These are phyloP conservation scores for Cadophora luteo-olivacea DNA, from an alignment of 2,329 filamentous ascomycete species.

Conservation along the genomic window DNA sequence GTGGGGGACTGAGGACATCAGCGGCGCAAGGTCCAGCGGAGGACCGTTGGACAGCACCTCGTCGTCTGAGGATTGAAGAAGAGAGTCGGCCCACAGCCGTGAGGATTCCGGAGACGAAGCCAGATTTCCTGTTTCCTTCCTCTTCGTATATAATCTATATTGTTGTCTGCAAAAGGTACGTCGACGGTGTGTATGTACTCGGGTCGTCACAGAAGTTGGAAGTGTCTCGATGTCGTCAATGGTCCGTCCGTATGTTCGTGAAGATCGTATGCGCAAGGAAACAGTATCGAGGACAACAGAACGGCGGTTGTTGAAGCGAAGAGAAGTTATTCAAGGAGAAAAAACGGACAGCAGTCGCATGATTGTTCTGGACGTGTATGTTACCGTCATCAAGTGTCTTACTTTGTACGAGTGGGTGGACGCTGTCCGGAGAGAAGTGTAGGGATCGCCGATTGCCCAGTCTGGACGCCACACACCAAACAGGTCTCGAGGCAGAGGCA, in stretches of 20 bases:
- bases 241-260: neutral
- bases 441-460: slow-evolving; percentile 16
- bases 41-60: slow-evolving; percentile 27
- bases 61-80: slow-evolving; percentile 14
- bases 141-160: neutral
- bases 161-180: neutral
- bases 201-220: neutral
- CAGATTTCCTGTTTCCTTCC: slow-evolving; percentile 5
- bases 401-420: slow-evolving; percentile 15
- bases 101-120: slow-evolving; percentile 19
- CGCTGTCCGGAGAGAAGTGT: neutral
- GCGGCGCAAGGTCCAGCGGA: slow-evolving; percentile 29
- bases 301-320: slow-evolving; percentile 1
- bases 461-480: slow-evolving; percentile 16
- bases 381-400: slow-evolving; percentile 19
- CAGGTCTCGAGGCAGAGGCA: slow-evolving; percentile 11
- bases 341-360: neutral
- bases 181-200: neutral
- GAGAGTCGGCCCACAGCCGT: slow-evolving; percentile 23
- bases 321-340: neutral
- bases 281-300: slow-evolving; percentile 2
- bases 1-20: slow-evolving; percentile 38
- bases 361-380: slow-evolving; percentile 4
- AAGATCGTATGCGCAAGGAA: slow-evolving; percentile 14
- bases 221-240: slow-evolving; percentile 11